phyloP scores from a whole-genome alignment of 495 filamentous ascomycete species.

The Neurospora terricola region DNA sequence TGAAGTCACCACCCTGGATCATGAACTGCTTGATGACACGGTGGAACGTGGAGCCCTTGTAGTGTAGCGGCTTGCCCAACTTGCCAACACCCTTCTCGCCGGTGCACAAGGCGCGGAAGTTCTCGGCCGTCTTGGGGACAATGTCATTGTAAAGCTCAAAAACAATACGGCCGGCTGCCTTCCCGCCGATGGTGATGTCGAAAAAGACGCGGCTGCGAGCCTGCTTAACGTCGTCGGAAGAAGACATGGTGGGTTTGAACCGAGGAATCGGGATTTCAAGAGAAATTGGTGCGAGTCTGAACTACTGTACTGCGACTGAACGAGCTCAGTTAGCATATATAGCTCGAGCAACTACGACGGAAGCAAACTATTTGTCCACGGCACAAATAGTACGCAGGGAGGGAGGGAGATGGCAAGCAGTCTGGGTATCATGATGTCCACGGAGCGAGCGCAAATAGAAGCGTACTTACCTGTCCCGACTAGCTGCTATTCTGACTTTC shows the following conservation, averaged over 20 bases:
- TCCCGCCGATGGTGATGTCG: constrained; percentile 70
- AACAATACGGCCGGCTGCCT: constrained; percentile 59
- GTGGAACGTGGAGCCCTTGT: constrained; percentile 88
- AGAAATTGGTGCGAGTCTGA: not conserved
- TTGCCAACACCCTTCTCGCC: constrained; percentile 76
- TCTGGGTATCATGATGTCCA: not conserved
- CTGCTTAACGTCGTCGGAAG: constrained; percentile 27
- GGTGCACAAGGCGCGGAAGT: constrained; percentile 96
- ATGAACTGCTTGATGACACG: constrained; percentile 97
- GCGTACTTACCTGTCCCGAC: not conserved
- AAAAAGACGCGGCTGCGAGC: constrained; percentile 72
- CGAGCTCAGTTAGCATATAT: not conserved
- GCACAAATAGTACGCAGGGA: not conserved
- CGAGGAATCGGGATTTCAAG: not conserved
- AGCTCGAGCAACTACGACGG: not conserved
- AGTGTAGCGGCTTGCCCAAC: constrained; percentile 77
- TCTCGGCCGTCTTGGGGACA: constrained; percentile 88
- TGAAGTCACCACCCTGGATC: constrained; percentile 99
- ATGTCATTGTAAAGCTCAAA: constrained; percentile 87
- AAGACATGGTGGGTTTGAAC: constrained; percentile 19
- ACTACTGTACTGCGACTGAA: not conserved
- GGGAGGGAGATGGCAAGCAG: not conserved
- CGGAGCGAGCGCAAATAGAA: not conserved
- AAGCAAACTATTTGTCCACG: not conserved
- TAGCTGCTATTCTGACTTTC: not conserved